These are phyloP conservation scores for Tarenaya hassleriana DNA, from an alignment of 345 rosid genomes.

Conservation along the genomic window DNA sequence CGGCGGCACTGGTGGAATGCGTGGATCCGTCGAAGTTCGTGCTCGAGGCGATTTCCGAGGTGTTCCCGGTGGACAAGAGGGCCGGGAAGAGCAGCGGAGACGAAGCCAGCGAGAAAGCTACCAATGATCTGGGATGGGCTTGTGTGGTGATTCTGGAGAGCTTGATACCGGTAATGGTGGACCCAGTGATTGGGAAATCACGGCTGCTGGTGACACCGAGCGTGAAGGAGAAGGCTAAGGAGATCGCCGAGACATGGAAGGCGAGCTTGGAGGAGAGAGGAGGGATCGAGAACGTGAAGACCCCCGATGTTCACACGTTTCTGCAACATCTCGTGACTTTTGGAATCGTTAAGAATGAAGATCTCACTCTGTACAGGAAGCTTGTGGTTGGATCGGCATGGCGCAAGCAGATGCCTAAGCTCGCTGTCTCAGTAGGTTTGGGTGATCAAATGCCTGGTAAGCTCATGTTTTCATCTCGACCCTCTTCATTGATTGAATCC, in stretches of 20 bases:
- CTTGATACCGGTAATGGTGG: slow-evolving; percentile 73
- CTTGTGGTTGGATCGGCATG: slow-evolving; percentile 87
- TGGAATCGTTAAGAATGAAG: slow-evolving; percentile 77
- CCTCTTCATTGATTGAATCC: too few species aligned
- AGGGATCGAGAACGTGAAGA: slow-evolving; percentile 84
- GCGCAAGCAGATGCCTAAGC: slow-evolving; percentile 97
- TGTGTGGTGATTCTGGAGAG: slow-evolving; percentile 78
- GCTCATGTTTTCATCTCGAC: slow-evolving; percentile 10
- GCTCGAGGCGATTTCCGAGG: slow-evolving; percentile 72
- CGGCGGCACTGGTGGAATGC: slow-evolving; percentile 55
- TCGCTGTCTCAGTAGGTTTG: slow-evolving; percentile 81
- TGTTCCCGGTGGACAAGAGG: slow-evolving; percentile 66
- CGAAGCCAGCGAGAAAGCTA: slow-evolving; percentile 8
- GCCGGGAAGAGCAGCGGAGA: slow-evolving; percentile 33
- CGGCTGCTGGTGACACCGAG: slow-evolving; percentile 64
- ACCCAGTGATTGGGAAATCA: slow-evolving; percentile 72
- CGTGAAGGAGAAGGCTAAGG: slow-evolving; percentile 56
- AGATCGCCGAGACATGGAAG: slow-evolving; percentile 71
- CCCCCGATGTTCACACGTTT: slow-evolving; percentile 92
- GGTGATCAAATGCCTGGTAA: slow-evolving; percentile 89
- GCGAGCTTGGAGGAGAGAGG: slow-evolving; percentile 95
- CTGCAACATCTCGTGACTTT: slow-evolving; percentile 86
- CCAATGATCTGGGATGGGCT: slow-evolving; percentile 83
- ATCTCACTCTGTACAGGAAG: slow-evolving; percentile 67
- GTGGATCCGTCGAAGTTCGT: slow-evolving; percentile 80